Conservation (phyloP, 768 basidiomycete genomes). For the Mrakia gelida region DNA sequence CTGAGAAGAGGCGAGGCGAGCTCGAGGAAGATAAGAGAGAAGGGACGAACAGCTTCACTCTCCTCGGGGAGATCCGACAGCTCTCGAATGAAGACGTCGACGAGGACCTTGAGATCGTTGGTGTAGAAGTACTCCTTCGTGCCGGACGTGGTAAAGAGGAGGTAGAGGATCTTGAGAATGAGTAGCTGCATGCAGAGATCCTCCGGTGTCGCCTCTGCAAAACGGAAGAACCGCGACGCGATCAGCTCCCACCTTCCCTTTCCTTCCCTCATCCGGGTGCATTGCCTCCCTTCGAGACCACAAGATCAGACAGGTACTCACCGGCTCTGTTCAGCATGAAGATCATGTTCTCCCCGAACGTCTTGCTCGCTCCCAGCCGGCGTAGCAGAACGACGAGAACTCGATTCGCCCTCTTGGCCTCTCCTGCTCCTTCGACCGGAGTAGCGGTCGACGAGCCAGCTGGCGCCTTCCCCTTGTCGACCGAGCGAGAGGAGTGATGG, state of each 20-base stretch:
- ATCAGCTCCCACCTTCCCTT: background rate
- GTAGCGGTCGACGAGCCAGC: background rate
- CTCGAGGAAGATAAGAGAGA: slow-evolving; percentile 29
- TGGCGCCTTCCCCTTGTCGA: slow-evolving; percentile 3
- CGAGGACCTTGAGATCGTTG: slow-evolving; percentile 90
- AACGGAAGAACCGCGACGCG: background rate
- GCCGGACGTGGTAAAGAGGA: slow-evolving; percentile 87
- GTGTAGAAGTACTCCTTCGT: slow-evolving; percentile 97
- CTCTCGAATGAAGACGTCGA: slow-evolving; percentile 97
- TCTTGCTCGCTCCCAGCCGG: slow-evolving; percentile 80
- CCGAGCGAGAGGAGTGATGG: background rate
- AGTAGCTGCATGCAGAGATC: slow-evolving; percentile 91
- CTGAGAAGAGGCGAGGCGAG: background rate
- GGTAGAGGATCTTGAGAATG: slow-evolving; percentile 87
- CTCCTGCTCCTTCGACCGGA: slow-evolving; percentile 44
- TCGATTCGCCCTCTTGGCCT: slow-evolving; percentile 55
- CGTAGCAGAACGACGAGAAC: slow-evolving; percentile 77
- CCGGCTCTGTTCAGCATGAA: slow-evolving; percentile 97
- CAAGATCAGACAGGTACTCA: slow-evolving; percentile 47
- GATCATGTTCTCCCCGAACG: slow-evolving; percentile 97
- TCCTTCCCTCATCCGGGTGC: background rate
- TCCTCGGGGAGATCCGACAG: slow-evolving; percentile 87
- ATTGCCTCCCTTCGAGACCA: too few relatives aligned
- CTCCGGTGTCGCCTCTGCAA: slow-evolving; percentile 72
- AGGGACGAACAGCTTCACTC: slow-evolving; percentile 73